These are phyloP conservation scores for Aspergillus nanangensis DNA, from an alignment of 495 filamentous ascomycete species.

Conservation along the genomic window DNA sequence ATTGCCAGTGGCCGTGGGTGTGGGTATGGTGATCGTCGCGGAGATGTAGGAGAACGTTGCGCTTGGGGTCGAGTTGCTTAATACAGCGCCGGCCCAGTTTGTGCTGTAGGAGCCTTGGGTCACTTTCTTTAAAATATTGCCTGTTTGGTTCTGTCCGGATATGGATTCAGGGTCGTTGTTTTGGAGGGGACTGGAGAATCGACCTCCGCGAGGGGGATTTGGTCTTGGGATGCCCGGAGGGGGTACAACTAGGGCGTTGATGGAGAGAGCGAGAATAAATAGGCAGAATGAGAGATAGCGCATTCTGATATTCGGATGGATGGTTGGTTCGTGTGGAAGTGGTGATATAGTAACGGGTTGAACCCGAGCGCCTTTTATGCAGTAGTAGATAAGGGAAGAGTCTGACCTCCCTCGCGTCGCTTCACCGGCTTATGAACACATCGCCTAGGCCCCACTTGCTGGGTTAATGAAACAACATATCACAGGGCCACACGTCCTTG, in stretches of 20 bases:
- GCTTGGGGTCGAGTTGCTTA: constrained; percentile 20
- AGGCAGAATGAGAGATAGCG: not conserved
- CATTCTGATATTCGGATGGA: not conserved
- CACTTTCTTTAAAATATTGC: too few relatives aligned
- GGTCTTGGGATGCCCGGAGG: not conserved
- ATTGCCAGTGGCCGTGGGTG: constrained; percentile 38
- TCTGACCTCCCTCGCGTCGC: not conserved
- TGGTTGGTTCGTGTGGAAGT: not conserved
- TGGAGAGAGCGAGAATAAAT: not conserved
- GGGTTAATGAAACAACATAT: not conserved
- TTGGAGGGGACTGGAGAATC: too few relatives aligned
- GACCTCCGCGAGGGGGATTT: too few relatives aligned
- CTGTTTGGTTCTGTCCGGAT: too few relatives aligned
- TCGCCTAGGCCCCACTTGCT: not conserved
- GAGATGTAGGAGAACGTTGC: constrained; percentile 29
- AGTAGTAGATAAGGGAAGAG: not conserved
- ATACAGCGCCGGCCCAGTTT: constrained; percentile 54
- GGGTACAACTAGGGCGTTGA: not conserved
- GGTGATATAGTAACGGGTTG: too few relatives aligned
- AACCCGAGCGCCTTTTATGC: not conserved
- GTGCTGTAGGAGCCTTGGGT: constrained; percentile 39
- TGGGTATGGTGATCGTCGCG: constrained; percentile 50
- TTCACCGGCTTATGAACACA: not conserved
- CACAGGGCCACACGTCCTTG: not conserved
- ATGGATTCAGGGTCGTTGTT: too few relatives aligned